Conservation (phyloP, 1,139 yeast species). For the Saccharomycopsis hybrid region DNA sequence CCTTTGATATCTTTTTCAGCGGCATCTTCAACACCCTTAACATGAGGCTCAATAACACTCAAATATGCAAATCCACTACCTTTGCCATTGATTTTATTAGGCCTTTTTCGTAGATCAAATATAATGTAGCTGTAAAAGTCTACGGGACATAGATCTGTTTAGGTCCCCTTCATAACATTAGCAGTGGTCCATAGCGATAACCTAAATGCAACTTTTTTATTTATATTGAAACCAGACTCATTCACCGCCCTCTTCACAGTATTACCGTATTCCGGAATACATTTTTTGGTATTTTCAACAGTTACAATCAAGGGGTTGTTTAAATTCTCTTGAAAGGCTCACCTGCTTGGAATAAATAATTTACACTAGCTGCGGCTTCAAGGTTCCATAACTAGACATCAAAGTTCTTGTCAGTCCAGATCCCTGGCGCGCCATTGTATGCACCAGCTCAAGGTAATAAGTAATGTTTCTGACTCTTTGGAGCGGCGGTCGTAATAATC, state of each 20-base stretch:
- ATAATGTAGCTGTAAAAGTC: constrained; percentile 34
- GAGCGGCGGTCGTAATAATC: constrained; percentile 52
- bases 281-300: constrained; percentile 33
- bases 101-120: constrained; percentile 35
- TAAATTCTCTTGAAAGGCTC: constrained; percentile 31
- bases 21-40: constrained; percentile 11
- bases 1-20: constrained; percentile 10
- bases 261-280: constrained; percentile 30
- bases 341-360: constrained; percentile 26
- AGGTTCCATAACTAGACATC: constrained; percentile 35
- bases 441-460: constrained; percentile 33
- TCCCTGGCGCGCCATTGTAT: constrained; percentile 40
- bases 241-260: constrained; percentile 35
- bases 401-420: constrained; percentile 37
- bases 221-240: constrained; percentile 60
- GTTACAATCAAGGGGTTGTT: constrained; percentile 33
- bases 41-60: constrained; percentile 38
- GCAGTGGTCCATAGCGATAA: constrained; percentile 51
- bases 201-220: constrained; percentile 54
- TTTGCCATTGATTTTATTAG: constrained; percentile 31
- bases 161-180: constrained; percentile 33
- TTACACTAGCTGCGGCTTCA: constrained; percentile 33
- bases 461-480: constrained; percentile 23
- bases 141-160: constrained; percentile 30
- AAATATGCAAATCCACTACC: constrained; percentile 33